Evolutionary conservation across 2,329 filamentous ascomycete genomes (phyloP), one percentile per base, ranked within the genome.

Genomic region (Gaeumannomyces tritici): DNA sequence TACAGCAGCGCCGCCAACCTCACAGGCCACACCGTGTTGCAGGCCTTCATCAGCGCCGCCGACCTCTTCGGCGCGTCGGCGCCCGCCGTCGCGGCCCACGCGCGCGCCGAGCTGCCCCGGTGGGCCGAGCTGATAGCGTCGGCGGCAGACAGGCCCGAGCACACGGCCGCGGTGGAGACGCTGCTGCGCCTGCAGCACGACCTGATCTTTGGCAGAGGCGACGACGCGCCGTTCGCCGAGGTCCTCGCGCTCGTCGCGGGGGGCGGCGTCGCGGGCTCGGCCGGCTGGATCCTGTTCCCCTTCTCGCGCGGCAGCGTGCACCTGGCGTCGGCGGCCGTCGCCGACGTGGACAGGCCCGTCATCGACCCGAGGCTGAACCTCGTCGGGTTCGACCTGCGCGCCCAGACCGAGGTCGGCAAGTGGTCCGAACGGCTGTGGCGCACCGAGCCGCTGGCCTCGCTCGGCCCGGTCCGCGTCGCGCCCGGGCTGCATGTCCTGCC

Each of bases 281-380:
- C 73, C 12, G 73, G 72, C 63, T 79, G 74, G 72, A 64, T 67
- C 9, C 67, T 77, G 12, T 62, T 79, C 63, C 83, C 83, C 0
- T 80, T 81, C 66, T 83, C 80, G 3, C 78, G 83, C 0, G 84
- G 84, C 7, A 74, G 77, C 33, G 79, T 84, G 63, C 84, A 86
- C 71, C 81, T 86, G 62, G 70, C 70, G 6, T 56, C 60, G 51
- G 29, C 26, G 27, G 51, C 21, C 60, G 35, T 57, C 13, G 73
- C 77, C 55, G 71, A 76, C 4, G 68, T 71, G 21, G 75, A 76
- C 21, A 71, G 75, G 31, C 76, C 79, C 0, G 75, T 80, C 28
- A 81, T 85, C 64, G 79, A 84, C 63, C 80, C 81, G 27, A 77
- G 78, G 42, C 84, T 79, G 71, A 78, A 85, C 65, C 55, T 51